A percentile compares a stretch with the other conserved stretches of the same genome.
phyloP scores from a whole-genome alignment of 768 basidiomycete genomes.

The Nidularia sp. region DNA sequence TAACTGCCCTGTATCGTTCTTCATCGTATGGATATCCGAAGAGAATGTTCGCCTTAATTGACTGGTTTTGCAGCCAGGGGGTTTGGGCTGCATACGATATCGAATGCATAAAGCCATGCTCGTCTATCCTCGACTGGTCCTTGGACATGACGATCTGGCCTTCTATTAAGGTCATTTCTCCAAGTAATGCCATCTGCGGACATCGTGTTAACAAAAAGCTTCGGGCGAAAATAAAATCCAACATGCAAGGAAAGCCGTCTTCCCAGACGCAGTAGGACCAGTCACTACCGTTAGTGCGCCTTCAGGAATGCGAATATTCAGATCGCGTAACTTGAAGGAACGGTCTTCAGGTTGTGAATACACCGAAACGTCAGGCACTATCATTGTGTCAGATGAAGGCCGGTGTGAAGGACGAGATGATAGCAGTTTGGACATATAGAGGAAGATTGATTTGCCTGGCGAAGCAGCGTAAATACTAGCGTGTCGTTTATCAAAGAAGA shows the following conservation, averaged over 20 bases:
- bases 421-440: no score
- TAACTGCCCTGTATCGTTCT: conserved; percentile 66
- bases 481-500: no score
- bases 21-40: conserved; percentile 74
- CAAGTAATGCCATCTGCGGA: conserved; percentile 61
- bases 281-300: conserved; percentile 68
- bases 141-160: conserved; percentile 64
- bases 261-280: conserved; percentile 80
- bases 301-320: conserved; percentile 68
- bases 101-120: conserved; percentile 54
- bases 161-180: conserved; percentile 58
- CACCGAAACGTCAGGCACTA: conserved; percentile 9
- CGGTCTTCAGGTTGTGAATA: conserved; percentile 31
- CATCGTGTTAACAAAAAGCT: not conserved
- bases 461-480: no score
- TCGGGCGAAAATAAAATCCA: not conserved
- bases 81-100: conserved; percentile 75
- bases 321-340: conserved; percentile 64
- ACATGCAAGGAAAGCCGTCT: conserved; percentile 71
- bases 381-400: no score
- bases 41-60: conserved; percentile 78
- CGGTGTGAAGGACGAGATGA: no score
- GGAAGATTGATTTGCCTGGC: no score
- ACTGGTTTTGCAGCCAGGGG: conserved; percentile 67
- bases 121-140: conserved; percentile 53